phyloP scores from a whole-genome alignment of 345 rosid species.

The Iberis pinnata region DNA sequence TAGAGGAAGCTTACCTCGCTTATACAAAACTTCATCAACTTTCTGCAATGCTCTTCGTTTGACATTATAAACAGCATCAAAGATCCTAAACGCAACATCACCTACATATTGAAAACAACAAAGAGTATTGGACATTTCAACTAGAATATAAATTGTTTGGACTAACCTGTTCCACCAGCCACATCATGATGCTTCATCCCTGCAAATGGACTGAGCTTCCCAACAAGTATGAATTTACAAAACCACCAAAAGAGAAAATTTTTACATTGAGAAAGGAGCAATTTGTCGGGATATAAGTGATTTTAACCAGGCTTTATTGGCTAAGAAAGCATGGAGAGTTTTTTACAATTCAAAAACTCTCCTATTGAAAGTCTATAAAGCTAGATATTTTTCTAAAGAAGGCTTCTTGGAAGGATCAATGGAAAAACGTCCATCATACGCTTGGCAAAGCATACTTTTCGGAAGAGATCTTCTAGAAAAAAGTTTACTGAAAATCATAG shows the following conservation, averaged over 20 bases:
- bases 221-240: conserved; percentile 56
- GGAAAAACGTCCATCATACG: too few species aligned
- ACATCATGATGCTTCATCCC: conserved; percentile 99
- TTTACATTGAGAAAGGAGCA: not conserved
- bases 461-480: too few species aligned
- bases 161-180: conserved; percentile 90
- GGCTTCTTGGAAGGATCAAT: too few species aligned
- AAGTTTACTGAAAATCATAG: too few species aligned
- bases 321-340: too few species aligned
- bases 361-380: too few species aligned
- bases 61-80: conserved; percentile 49
- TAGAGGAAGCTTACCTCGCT: conserved; percentile 8
- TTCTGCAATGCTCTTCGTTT: conserved; percentile 54
- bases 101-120: conserved; percentile 45
- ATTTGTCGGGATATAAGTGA: too few species aligned
- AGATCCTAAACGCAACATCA: conserved; percentile 85
- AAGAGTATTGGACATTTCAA: not conserved
- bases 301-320: too few species aligned
- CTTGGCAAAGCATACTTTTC: too few species aligned
- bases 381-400: too few species aligned
- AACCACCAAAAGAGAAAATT: conserved; percentile 1
- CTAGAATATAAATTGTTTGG: not conserved
- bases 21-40: conserved; percentile 40
- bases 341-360: too few species aligned
- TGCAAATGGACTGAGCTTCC: conserved; percentile 72